phyloP scores from a whole-genome alignment of 2,329 filamentous ascomycete species.

The Ophiostoma triangulosporum region DNA sequence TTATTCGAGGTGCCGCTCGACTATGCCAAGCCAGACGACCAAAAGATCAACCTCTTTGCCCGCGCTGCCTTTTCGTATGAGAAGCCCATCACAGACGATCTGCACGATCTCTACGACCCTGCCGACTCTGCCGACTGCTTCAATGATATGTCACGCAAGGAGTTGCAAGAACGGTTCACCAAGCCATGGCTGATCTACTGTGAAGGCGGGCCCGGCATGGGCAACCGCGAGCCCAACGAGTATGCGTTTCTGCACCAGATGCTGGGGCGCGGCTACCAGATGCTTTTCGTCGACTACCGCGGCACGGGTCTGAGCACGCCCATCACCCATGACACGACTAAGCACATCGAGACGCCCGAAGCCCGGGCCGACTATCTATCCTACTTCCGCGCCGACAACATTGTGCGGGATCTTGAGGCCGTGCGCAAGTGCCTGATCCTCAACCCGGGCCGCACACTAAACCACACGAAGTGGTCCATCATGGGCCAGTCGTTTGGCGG shows the following conservation, averaged over 20 bases:
- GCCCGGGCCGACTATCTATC: constrained; percentile 71
- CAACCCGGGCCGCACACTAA: constrained; percentile 36
- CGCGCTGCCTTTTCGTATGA: constrained; percentile 58
- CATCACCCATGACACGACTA: constrained; percentile 59
- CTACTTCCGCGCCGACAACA: constrained; percentile 77
- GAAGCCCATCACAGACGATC: constrained; percentile 30
- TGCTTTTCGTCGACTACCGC: constrained; percentile 79
- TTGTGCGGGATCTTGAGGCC: constrained; percentile 80
- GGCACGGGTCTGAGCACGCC: constrained; percentile 78
- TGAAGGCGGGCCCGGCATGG: constrained; percentile 75
- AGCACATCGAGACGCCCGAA: constrained; percentile 42
- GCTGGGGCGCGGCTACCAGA: constrained; percentile 69
- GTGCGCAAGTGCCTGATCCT: constrained; percentile 62
- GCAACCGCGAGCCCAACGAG: constrained; percentile 62
- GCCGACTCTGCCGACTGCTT: neutral
- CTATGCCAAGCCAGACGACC: constrained; percentile 47
- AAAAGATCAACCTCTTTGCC: constrained; percentile 62
- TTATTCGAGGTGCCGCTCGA: constrained; percentile 80
- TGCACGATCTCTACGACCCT: neutral
- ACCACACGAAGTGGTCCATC: constrained; percentile 70
- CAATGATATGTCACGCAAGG: too few species aligned
- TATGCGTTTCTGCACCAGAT: constrained; percentile 56
- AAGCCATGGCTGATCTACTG: constrained; percentile 58
- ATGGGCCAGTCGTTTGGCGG: constrained; percentile 90
- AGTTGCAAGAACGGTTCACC: constrained; percentile 17